Percentiles rank a stretch among this genome's conserved stretches.
Evolutionary conservation across 176 grass and related monocot species (phyloP).

Genomic region (Oryza australiensis): DNA sequence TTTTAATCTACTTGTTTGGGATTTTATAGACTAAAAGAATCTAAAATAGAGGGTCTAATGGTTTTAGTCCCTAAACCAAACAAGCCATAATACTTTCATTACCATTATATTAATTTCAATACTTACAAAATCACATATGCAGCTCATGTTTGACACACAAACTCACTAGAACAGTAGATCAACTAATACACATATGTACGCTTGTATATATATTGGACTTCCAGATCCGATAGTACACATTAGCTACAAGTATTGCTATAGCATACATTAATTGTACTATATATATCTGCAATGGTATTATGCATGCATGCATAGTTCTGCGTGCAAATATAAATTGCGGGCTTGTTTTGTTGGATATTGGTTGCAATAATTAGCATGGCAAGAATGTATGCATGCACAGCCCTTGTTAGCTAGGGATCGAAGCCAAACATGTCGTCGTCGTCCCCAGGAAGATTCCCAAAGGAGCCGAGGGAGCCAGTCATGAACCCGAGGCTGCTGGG

Average conservation of each 20-base stretch:
- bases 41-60: too few species aligned
- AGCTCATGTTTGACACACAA: neutral
- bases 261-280: neutral
- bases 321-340: conserved; percentile 1
- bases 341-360: neutral
- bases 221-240: too few species aligned
- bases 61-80: too few species aligned
- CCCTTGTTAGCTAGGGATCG: conserved; percentile 21
- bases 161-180: neutral
- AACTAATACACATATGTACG: neutral
- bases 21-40: too few species aligned
- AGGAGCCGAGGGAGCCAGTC: conserved; percentile 28
- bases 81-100: neutral
- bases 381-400: conserved; percentile 16
- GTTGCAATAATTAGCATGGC: neutral
- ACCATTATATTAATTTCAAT: neutral
- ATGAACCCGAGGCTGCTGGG: conserved; percentile 45
- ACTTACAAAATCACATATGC: neutral
- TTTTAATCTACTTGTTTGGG: too few species aligned
- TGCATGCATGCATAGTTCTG: neutral
- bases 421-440: conserved; percentile 36
- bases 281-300: neutral
- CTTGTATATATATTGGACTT: neutral
- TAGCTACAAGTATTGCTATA: neutral
- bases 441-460: neutral